Evolutionary conservation across 2,329 filamentous ascomycete species (phyloP), one percentile per base, ranked within the genome.

Genomic region (Berkeleyomyces rouxiae): DNA sequence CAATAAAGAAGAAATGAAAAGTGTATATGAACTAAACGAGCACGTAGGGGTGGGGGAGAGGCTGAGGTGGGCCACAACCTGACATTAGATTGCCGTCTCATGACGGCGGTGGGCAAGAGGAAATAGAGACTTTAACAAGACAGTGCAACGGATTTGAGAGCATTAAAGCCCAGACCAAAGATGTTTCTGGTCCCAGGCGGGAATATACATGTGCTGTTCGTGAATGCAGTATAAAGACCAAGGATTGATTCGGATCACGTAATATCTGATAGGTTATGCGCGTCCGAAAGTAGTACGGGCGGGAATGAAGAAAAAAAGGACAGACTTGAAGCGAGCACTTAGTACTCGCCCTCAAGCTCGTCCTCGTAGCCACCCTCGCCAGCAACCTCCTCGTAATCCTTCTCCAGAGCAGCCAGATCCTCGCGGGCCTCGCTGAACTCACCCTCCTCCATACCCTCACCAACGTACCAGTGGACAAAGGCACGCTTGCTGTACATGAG

Each of bases 401-500:
- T 87, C 84, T 99, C 93, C 67, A 99, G 83, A 70, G 93, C 93
- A 75, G 93, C 93, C 75, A 99, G 80, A 79, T 99, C 93, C 80
- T 99, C 93, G 76, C 93, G 91, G 68, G 93, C 93, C 82, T 99
- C 93, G 64, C 90, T 95, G 84, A 99, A 99, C 79, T 99, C 93
- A 77, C 93, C 93, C 78, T 99, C 93, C 83, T 99, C 93, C 93
- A 99, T 99, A 85, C 93, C 93, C 82, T 97, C 93, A 80, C 93
- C 93, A 73, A 99, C 93, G 72, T 97, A 99, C 93, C 93, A 99
- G 80, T 99, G 93, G 68, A 99, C 93, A 79, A 99, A 99, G 67
- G 93, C 93, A 81, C 93, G 93, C 87, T 99, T 99, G 76, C 90
- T 95, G 86, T 97, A 96, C 93, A 99, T 99, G 75, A 99, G 89